Conservation (phyloP, 768 basidiomycete genomes). For the Calocybe indica region DNA sequence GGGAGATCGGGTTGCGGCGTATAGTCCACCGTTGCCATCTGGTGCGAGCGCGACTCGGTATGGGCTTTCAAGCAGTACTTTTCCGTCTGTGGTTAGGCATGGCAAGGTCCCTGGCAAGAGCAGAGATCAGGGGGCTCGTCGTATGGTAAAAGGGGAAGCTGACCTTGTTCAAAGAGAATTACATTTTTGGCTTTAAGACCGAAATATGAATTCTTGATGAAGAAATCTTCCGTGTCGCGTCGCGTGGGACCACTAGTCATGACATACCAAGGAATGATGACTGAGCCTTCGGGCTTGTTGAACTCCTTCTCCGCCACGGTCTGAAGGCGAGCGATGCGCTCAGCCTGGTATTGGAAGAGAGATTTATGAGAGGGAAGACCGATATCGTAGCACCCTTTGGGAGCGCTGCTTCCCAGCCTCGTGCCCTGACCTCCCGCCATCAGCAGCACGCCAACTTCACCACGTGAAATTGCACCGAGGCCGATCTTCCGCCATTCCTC, state of each 20-base stretch:
- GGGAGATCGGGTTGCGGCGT: slow-evolving; percentile 84
- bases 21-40: slow-evolving; percentile 96
- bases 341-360: slow-evolving; percentile 97
- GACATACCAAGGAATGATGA: slow-evolving; percentile 92
- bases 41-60: slow-evolving; percentile 90
- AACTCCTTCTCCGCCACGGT: slow-evolving; percentile 57
- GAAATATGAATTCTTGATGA: slow-evolving; percentile 71
- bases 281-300: slow-evolving; percentile 49
- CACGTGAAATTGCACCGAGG: slow-evolving; percentile 70
- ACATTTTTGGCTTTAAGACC: slow-evolving; percentile 78
- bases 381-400: slow-evolving; percentile 98
- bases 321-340: slow-evolving; percentile 85
- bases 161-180: slow-evolving; percentile 96
- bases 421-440: slow-evolving; percentile 99
- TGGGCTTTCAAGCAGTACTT: slow-evolving; percentile 78
- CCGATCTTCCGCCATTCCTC: slow-evolving; percentile 75
- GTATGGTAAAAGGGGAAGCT: slow-evolving; percentile 8
- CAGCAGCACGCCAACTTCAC: slow-evolving; percentile 90
- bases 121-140: background rate
- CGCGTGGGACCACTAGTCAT: slow-evolving; percentile 99
- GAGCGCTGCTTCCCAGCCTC: slow-evolving; percentile 83
- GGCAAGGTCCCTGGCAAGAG: slow-evolving; percentile 77
- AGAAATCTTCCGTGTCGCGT: slow-evolving; percentile 79
- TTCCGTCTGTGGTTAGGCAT: slow-evolving; percentile 91
- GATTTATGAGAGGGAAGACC: slow-evolving; percentile 89